phyloP scores from a whole-genome alignment of 805 yeast species.

The Cyberlindnera mississippiensis region DNA sequence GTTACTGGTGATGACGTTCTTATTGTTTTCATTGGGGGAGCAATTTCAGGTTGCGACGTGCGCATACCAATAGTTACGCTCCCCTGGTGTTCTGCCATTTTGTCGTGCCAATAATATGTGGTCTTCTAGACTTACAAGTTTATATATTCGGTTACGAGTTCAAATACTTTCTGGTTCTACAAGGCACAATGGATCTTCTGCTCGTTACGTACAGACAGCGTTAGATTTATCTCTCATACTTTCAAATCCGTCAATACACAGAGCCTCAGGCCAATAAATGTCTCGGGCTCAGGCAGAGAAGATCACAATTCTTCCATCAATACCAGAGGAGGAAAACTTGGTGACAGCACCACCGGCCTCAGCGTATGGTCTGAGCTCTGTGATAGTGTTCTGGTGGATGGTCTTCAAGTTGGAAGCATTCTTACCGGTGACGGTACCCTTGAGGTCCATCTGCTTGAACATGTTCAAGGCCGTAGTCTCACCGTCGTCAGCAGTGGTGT shows the following conservation, averaged over 20 bases:
- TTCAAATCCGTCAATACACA: no score
- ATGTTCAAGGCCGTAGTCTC: conserved; percentile 83
- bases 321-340: conserved; percentile 70
- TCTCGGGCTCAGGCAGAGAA: conserved; percentile 43
- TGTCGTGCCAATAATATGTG: no score
- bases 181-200: no score
- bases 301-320: conserved; percentile 88
- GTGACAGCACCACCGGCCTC: conserved; percentile 39
- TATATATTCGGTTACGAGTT: no score
- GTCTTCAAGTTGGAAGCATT: conserved; percentile 55
- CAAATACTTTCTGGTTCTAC: no score
- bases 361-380: conserved; percentile 52
- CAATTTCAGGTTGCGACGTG: neutral
- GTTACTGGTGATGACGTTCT: neutral
- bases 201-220: no score
- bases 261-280: no score
- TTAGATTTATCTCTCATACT: no score
- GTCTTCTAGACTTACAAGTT: no score
- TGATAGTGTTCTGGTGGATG: conserved; percentile 88
- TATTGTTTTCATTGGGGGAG: neutral
- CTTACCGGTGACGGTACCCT: conserved; percentile 62
- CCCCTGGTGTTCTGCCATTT: no score
- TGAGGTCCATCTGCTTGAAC: conserved; percentile 93
- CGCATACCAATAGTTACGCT: neutral
- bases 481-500: conserved; percentile 42